These are phyloP conservation scores for Collybia mongolica DNA, from an alignment of 768 basidiomycete genomes.

Conservation along the genomic window DNA sequence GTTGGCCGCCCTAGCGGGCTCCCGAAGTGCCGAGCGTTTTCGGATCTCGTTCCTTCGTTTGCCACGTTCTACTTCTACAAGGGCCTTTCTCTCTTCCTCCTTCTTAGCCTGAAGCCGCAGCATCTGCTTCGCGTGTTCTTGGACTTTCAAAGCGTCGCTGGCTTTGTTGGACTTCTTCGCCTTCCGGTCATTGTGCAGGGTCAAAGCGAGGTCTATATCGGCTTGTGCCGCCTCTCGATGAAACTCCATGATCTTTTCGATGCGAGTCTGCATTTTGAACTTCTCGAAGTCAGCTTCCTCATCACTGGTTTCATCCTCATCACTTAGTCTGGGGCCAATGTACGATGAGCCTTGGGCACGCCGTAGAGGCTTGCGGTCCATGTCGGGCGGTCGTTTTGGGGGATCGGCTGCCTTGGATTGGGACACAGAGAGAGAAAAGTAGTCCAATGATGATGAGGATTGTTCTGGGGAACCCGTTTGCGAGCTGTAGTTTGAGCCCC, in stretches of 20 bases:
- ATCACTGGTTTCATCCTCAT: conserved; percentile 27
- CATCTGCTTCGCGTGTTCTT: conserved; percentile 39
- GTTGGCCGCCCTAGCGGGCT: conserved; percentile 6
- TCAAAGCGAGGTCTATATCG: conserved; percentile 39
- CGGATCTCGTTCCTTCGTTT: conserved; percentile 30
- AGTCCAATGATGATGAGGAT: conserved; percentile 18
- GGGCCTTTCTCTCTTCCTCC: conserved; percentile 45
- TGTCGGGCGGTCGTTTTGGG: conserved; percentile 19
- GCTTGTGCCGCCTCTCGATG: conserved; percentile 42
- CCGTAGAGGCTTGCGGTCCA: conserved; percentile 9
- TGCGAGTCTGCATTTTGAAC: conserved; percentile 44
- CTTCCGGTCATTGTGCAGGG: conserved; percentile 34
- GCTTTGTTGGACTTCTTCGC: conserved; percentile 27
- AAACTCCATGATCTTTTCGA: conserved; percentile 50
- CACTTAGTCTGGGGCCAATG: conserved; percentile 32
- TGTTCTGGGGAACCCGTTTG: conserved; percentile 21
- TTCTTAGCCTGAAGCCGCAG: conserved; percentile 40
- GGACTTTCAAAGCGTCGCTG: conserved; percentile 28
- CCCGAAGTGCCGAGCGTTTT: conserved; percentile 14
- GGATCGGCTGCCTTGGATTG: conserved; percentile 6
- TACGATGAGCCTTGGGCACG: conserved; percentile 27
- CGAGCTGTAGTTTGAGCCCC: conserved; percentile 22
- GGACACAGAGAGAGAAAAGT: conserved; percentile 18
- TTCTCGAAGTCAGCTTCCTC: conserved; percentile 39
- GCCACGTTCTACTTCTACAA: conserved; percentile 37